Evolutionary conservation across 2,329 filamentous ascomycete species (phyloP), one percentile per base, ranked within the genome.

Genomic region (Fonsecaea pedrosoi): DNA sequence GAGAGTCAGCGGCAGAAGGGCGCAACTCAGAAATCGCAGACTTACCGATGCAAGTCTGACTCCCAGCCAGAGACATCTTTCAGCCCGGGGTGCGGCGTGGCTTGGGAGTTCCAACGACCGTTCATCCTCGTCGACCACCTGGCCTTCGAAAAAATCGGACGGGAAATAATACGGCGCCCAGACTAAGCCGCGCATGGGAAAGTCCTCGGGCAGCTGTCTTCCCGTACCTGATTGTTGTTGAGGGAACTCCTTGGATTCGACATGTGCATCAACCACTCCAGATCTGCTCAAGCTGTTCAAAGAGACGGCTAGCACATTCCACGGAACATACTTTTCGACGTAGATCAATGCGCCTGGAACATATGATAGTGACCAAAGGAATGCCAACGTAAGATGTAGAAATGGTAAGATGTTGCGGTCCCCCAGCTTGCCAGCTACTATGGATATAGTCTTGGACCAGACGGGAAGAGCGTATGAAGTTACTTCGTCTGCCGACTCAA

Each of bases 181-280:
- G 82, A 84, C 87, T 30, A 84, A 74, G 1, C 87, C 87, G 30
- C 85, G 81, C 7, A 88, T 82, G 1, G 82, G 73, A 69, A 85
- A 88, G 69, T 89, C 87, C 69, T 89, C 87, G 0, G 85, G 82
- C 1, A 89, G 72, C 58, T 87, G 85, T 9, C 79, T 73, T 5
- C 75, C 76, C 18, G 79, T 77, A 2, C 71, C 77, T 61, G 78
- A 75, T n/a, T 80, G 77, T 38, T 76, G 71, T 40, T 71, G 65
- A 21, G 83, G 82, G 68, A 87, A 85, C 0, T 74, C 65, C 45
- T 75, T 64, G 66, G 73, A 67, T 67, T 80, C 78, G 69, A 79
- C 80, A 69, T 71, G 76, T 42, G 66, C 69, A 69, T 75, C 76
- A 66, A 74, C 73, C 1, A 75, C 73, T 15, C 79, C 77, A 34